Base-by-base conservation (phyloP, 108 stramenopile genomes). In the Nitzschia palea region DNA sequence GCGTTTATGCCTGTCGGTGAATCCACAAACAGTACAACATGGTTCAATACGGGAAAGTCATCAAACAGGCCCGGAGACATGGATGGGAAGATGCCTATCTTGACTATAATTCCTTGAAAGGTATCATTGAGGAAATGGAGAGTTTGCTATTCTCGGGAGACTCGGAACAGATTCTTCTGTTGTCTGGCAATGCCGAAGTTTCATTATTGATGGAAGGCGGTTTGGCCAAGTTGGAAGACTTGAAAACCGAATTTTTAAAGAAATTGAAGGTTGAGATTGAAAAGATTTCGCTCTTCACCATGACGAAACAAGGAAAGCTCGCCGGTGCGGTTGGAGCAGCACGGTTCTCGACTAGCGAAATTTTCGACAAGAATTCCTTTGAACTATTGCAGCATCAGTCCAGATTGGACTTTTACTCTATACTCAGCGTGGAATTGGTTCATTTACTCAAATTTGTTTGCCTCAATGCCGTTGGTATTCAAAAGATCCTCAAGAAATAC, bases 401-500 rank as follows among this genome's bases (percentile, higher is more conserved):
- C 15, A 6, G 22, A 14, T 23, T 52, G n/a, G 43, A 62, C 25
- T 18, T 50, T 26, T 62, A 63, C 35, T 4, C 48, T 29, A 58
- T 55, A 25, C 26, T 83, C 42, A 80, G 82, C 8, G 80, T 83
- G 10, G 82, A 88, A 74, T 59, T 85, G 30, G 54, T 85, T 23
- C 84, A 85, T 66, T 55, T 88, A 9, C 67, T 88, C 25, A 66
- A 73, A 65, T 88, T 76, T 64, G 79, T 83, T 28, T 81, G 81
- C 51, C 22, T 88, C 29, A 89, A 89, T 67, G 60, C 76, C 32
- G 71, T 84, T 1, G 86, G 83, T 2, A 68, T 83, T n/a, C 68
- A 84, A 36, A 89, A 89, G 62, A 86, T 89, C 32, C 65, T 80
- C 28, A 89, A 89, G 40, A 89, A 89, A 52, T 80, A 86, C 58